These are phyloP conservation scores for Linnemannia hyalina DNA, from an alignment of 192 early-diverging fungal genomes.

Conservation along the genomic window DNA sequence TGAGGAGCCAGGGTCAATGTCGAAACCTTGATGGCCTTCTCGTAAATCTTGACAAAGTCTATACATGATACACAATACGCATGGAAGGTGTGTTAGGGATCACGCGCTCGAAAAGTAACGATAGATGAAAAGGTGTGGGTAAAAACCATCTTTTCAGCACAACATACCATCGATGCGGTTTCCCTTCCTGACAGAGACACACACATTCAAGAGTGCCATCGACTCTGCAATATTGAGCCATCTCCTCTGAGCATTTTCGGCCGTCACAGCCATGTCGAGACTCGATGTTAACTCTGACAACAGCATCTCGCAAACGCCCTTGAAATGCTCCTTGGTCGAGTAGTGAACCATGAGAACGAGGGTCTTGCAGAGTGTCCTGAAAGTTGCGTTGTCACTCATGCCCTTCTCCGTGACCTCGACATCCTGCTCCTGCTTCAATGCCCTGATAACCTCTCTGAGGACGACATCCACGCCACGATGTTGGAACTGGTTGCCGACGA, in stretches of 20 bases:
- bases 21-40: constrained; percentile 54
- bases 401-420: constrained; percentile 32
- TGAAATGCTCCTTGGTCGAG: constrained; percentile 61
- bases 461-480: constrained; percentile 61
- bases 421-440: constrained; percentile 48
- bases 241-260: constrained; percentile 26
- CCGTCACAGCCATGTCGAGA: constrained; percentile 19
- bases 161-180: constrained; percentile 65
- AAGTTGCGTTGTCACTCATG: constrained; percentile 49
- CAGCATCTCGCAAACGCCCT: constrained; percentile 59
- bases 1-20: constrained; percentile 41
- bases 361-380: constrained; percentile 58
- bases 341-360: constrained; percentile 67
- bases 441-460: constrained; percentile 53
- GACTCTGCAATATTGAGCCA: constrained; percentile 57
- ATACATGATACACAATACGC: not conserved
- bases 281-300: constrained; percentile 53
- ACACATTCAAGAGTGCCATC: constrained; percentile 59
- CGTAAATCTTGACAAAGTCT: constrained; percentile 64
- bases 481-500: constrained; percentile 66
- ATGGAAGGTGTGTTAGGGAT: not conserved
- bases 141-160: not conserved
- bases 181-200: constrained; percentile 66
- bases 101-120: not conserved
- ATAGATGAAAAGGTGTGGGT: not conserved